Evolutionary conservation across 192 early-diverging fungal genomes (phyloP).

Genomic region (Entomortierella parvispora): DNA sequence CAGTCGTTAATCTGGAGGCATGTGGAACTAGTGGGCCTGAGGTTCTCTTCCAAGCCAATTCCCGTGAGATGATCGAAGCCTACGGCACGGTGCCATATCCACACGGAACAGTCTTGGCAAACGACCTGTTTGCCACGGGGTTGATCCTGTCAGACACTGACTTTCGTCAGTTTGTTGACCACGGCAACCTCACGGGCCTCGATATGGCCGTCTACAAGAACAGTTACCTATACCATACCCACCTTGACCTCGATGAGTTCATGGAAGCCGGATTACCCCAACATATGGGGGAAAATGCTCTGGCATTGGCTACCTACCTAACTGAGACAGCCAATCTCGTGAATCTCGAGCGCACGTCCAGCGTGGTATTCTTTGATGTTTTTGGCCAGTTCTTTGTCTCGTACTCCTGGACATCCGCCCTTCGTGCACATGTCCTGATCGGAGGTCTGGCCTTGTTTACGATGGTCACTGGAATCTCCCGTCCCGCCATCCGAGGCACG

Average conservation of each 20-base stretch:
- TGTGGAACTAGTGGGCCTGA: constrained; percentile 73
- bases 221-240: constrained; percentile 78
- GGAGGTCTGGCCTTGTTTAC: constrained; percentile 56
- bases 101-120: constrained; percentile 72
- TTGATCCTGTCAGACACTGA: constrained; percentile 80
- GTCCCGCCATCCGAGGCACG: constrained; percentile 10
- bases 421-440: constrained; percentile 37
- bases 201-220: constrained; percentile 83
- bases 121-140: constrained; percentile 67
- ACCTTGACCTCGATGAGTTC: constrained; percentile 66
- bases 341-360: constrained; percentile 54
- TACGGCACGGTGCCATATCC: constrained; percentile 70
- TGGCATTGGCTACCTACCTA: constrained; percentile 63
- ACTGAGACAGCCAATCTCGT: constrained; percentile 57
- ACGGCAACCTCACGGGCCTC: constrained; percentile 69
- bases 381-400: constrained; percentile 67
- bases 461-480: constrained; percentile 13
- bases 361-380: constrained; percentile 71
- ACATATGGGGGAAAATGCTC: constrained; percentile 76
- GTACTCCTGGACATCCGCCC: constrained; percentile 64
- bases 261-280: constrained; percentile 71
- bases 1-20: constrained; percentile 82
- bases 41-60: constrained; percentile 82
- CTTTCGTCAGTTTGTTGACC: constrained; percentile 77
- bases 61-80: constrained; percentile 72